Evolutionary conservation across 2,329 filamentous ascomycete genomes (phyloP), one percentile per base, ranked within the genome.

Genomic region (Fusarium miscanthi): DNA sequence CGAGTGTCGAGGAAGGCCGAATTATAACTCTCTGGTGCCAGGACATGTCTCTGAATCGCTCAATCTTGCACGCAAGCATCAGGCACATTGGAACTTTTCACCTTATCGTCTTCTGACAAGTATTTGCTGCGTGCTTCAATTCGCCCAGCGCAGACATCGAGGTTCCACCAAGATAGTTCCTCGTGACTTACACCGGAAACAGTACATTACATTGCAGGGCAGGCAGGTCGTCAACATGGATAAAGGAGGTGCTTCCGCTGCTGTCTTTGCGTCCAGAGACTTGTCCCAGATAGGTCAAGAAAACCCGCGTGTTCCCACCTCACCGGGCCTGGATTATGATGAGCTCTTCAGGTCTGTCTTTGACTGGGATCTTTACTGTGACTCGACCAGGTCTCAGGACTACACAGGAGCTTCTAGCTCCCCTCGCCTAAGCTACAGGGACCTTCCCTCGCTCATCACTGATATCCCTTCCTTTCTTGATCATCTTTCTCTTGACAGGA

Each of bases 21-120:
- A 81, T 81, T 82, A 82, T 82, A 82, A 81, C 78, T 79, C 77
- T 80, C 77, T 76, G 76, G 78, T 78, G 79, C 79, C 80, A 81
- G 80, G 78, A 78, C 79, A 72, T 78, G 78, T 80, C 80, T 77
- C 78, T 78, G 79, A 80, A 80, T 78, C 79, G 77, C 76, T 80
- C 78, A 80, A 79, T 82, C 80, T 82, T 80, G 79, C 79, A 82
- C 66, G 66, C 80, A 81, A 81, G 79, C 75, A 78, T 79, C 77
- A 77, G 80, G 77, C 75, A 80, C 75, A 80, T 82, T 82, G 79
- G 80, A 80, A 78, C 80, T 81, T 79, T 81, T 81, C 78, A 80
- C 72, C 77, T 81, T 81, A 78, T 81, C 81, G 79, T 76, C 77
- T 77, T 79, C 78, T 79, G 79, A 81, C 78, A 78, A 78, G 77